Base-by-base conservation (phyloP, 2,329 filamentous ascomycete genomes). In the Juglanconis juglandina region DNA sequence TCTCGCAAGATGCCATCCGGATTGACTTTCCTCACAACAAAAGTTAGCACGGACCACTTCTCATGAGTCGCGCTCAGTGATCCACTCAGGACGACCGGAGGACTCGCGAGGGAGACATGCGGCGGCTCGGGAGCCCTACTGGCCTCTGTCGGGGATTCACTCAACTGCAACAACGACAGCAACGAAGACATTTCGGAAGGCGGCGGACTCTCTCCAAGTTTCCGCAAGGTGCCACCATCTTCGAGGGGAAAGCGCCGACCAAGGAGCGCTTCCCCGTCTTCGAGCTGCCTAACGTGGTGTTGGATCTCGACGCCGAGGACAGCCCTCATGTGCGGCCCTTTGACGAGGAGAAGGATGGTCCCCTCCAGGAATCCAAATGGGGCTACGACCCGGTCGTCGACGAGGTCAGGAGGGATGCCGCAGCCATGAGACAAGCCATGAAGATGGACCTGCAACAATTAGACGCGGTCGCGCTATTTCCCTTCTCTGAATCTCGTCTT, bases 241-340 rank as follows among this genome's bases (percentile, higher is more conserved):
- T 3, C 1, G 7, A 9, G 5, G 42, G 42, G 9, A 30, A 9
- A 7, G 34, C 11, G 9, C 14, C 14, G 11, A 33, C 11, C 11
- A 52, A 37, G 11, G 46, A 17, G 10, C 53, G n/a, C 10, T 32
- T 35, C 9, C 39, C 56, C 7, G n/a, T 11, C 34, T 76, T 77
- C 62, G 68, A 78, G 32, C 70, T 80, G 46, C 75, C 78, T 11
- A 57, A 73, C 17, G 63, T 79, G 10, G 68, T 84, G 3, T 73
- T 85, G 44, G 80, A 85, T 60, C 78, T 86, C 44, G 82, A 85
- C 64, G 78, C 79, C 49, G 75, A 79, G 62, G 73, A 77, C 24
- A 77, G 68, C 63, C 70, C 67, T 1, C 68, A 73, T 51, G 80
- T 84, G 44, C 78, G 81, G 34, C 66, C 69, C 2, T 77, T 71